phyloP scores from a whole-genome alignment of 2,329 filamentous ascomycete species.

The Orbilia brochopaga region DNA sequence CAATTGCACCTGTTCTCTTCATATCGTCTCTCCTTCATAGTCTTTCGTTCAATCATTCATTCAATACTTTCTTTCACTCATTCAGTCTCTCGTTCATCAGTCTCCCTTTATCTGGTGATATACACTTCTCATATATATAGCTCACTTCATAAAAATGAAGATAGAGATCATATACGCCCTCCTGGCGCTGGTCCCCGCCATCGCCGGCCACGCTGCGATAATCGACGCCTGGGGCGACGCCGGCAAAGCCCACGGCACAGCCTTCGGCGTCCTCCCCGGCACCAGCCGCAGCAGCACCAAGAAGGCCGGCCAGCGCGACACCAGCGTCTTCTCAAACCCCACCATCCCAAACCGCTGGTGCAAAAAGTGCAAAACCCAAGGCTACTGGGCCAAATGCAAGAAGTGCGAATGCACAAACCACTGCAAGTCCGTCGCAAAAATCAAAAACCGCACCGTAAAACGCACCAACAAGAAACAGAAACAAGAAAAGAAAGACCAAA shows the following conservation, averaged over 20 bases:
- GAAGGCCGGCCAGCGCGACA: not conserved
- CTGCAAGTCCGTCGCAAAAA: not conserved
- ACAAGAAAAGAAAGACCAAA: not conserved
- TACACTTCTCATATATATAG: too few species aligned
- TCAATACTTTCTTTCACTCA: too few species aligned
- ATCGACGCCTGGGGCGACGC: conserved; percentile 2
- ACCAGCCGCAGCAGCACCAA: not conserved
- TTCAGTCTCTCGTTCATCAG: too few species aligned
- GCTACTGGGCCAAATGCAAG: not conserved
- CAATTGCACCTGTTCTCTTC: too few species aligned
- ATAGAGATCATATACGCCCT: not conserved
- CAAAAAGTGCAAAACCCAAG: not conserved
- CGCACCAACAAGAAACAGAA: not conserved
- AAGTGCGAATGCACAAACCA: not conserved
- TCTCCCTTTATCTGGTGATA: too few species aligned
- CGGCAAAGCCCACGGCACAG: not conserved
- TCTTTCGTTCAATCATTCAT: too few species aligned
- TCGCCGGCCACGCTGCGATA: not conserved
- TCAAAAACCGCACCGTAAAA: not conserved
- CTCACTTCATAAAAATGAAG: not conserved
- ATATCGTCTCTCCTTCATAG: too few species aligned
- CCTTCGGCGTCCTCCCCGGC: not conserved
- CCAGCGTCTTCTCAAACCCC: not conserved
- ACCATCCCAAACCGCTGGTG: not conserved
- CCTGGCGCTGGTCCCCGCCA: not conserved